Percentiles rank a stretch among this genome's conserved stretches.
These are phyloP conservation scores for Fusarium transvaalense DNA, from an alignment of 2,329 filamentous ascomycete genomes.

Conservation along the genomic window DNA sequence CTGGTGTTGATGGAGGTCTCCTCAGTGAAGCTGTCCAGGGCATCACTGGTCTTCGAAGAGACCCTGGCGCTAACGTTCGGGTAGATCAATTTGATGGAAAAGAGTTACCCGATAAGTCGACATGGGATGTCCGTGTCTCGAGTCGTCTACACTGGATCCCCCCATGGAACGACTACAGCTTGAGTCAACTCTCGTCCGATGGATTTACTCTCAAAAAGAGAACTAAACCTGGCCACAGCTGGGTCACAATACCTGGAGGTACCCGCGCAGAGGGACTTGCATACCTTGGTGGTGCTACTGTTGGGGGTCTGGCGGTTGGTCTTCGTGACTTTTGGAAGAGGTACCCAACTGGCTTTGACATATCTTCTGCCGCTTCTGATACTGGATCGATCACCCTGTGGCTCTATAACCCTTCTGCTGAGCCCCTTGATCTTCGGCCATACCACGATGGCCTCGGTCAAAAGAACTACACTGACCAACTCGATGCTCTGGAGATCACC, in stretches of 20 bases:
- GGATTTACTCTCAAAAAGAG: slow-evolving; percentile 72
- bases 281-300: slow-evolving; percentile 68
- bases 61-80: slow-evolving; percentile 64
- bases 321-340: slow-evolving; percentile 73
- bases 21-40: slow-evolving; percentile 70
- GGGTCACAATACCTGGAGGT: slow-evolving; percentile 69
- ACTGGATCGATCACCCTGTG: slow-evolving; percentile 68
- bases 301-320: slow-evolving; percentile 70
- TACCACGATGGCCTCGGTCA: slow-evolving; percentile 70
- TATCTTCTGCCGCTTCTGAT: slow-evolving; percentile 63
- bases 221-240: slow-evolving; percentile 67
- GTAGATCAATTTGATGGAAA: slow-evolving; percentile 64
- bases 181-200: slow-evolving; percentile 69
- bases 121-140: slow-evolving; percentile 62
- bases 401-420: slow-evolving; percentile 69
- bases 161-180: slow-evolving; percentile 68
- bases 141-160: slow-evolving; percentile 68
- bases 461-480: slow-evolving; percentile 67
- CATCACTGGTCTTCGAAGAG: slow-evolving; percentile 68
- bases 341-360: slow-evolving; percentile 69
- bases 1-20: slow-evolving; percentile 66
- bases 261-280: slow-evolving; percentile 67
- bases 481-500: slow-evolving; percentile 71
- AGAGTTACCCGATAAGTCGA: slow-evolving; percentile 57
- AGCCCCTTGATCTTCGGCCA: slow-evolving; percentile 67